A percentile compares a stretch with the other conserved stretches of the same genome.
Conservation (phyloP, 176 grass and related monocot species). For the Carex cristatella region DNA sequence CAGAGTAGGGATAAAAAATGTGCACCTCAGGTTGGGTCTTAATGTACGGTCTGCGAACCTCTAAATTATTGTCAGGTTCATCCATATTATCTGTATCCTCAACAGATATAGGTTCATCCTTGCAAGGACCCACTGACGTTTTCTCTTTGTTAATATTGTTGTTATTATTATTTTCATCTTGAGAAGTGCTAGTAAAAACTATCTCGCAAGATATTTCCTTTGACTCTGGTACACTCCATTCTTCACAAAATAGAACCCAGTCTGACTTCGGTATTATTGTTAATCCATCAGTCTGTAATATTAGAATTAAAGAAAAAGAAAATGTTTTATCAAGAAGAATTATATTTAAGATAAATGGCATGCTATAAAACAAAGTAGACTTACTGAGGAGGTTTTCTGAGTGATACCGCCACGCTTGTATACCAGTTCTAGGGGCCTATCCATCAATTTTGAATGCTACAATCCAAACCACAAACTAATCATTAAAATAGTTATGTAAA, state of each 20-base stretch:
- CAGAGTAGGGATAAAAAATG: neutral
- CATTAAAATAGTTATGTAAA: neutral
- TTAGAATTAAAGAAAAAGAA: neutral
- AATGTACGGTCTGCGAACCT: conserved; percentile 7
- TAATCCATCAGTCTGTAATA: conserved; percentile 79
- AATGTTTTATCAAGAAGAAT: conserved; percentile 11
- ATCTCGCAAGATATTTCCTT: conserved; percentile 86
- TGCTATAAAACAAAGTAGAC: neutral
- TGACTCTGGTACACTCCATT: conserved; percentile 58
- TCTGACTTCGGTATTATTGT: conserved; percentile 62
- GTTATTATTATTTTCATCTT: conserved; percentile 30
- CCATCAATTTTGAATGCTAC: conserved; percentile 80
- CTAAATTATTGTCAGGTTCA: conserved; percentile 10
- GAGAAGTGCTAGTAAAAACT: conserved; percentile 40
- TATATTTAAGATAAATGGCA: conserved; percentile 1
- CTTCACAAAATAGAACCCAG: conserved; percentile 82
- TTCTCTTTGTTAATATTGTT: conserved; percentile 5
- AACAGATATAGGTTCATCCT: conserved; percentile 19
- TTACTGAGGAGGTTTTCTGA: conserved; percentile 85
- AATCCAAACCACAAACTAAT: conserved; percentile 24
- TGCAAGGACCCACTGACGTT: neutral
- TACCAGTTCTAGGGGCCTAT: conserved; percentile 76
- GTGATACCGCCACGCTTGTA: conserved; percentile 80
- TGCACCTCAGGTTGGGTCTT: conserved; percentile 17
- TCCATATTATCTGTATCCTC: conserved; percentile 17